Percentiles rank a stretch among this genome's conserved stretches.
These are phyloP conservation scores for Taiozyma sp. DNA, from an alignment of 1,139 yeast genomes.

Conservation along the genomic window DNA sequence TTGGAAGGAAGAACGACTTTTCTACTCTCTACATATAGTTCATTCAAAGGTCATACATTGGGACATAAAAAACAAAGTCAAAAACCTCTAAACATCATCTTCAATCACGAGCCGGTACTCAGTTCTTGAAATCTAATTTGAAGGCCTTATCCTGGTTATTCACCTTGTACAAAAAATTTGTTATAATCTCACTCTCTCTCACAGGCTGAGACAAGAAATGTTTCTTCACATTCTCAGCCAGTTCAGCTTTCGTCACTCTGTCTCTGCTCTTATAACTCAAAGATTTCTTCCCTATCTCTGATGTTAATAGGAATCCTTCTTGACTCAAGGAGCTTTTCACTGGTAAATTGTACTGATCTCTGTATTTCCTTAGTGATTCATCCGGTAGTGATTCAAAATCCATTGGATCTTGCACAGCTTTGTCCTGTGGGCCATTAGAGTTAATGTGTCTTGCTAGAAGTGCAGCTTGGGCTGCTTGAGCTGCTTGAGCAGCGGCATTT, in stretches of 20 bases:
- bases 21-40: background rate
- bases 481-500: conserved; percentile 35
- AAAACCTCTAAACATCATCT: background rate
- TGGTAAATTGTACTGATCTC: conserved; percentile 39
- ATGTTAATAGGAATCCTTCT: conserved; percentile 56
- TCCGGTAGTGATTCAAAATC: conserved; percentile 58
- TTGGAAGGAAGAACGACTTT: background rate
- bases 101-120: background rate
- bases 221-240: conserved; percentile 51
- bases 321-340: conserved; percentile 50
- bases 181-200: conserved; percentile 73
- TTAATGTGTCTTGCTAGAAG: conserved; percentile 54
- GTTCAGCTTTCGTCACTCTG: conserved; percentile 49
- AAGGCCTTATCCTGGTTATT: conserved; percentile 38
- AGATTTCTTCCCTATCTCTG: conserved; percentile 65
- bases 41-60: background rate
- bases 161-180: conserved; percentile 74
- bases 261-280: conserved; percentile 37
- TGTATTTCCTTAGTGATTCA: conserved; percentile 53
- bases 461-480: conserved; percentile 58
- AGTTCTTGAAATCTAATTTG: conserved; percentile 17
- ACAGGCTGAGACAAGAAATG: conserved; percentile 61
- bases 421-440: conserved; percentile 60
- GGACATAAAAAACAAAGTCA: background rate
- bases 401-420: conserved; percentile 44